phyloP scores from a whole-genome alignment of 208 protist genomes.

The Wallacemonas sp. region DNA sequence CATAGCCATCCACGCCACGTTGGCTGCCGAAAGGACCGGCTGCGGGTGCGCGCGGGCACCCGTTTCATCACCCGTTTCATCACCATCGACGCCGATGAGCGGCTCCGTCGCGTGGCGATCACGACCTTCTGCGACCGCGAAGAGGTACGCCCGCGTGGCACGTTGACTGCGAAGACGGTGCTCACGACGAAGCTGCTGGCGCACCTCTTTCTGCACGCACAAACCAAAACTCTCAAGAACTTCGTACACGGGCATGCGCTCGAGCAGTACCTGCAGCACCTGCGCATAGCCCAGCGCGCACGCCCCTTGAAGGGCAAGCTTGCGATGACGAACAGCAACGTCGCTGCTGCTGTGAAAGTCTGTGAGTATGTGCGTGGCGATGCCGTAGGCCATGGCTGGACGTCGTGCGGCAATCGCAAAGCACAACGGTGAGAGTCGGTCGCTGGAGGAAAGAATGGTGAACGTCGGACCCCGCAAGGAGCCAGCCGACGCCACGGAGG shows the following conservation, averaged over 20 bases:
- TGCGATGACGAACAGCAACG: slow-evolving; percentile 34
- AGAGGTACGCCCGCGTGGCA: neutral
- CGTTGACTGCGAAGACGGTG: slow-evolving; percentile 9
- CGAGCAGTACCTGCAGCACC: slow-evolving; percentile 66
- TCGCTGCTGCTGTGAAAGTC: slow-evolving; percentile 37
- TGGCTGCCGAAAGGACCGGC: no score
- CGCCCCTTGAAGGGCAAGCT: slow-evolving; percentile 54
- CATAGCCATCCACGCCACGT: neutral
- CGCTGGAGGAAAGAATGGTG: slow-evolving; percentile 25
- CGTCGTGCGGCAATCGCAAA: slow-evolving; percentile 52
- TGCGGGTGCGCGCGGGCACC: no score
- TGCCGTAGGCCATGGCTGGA: slow-evolving; percentile 57
- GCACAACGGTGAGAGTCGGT: slow-evolving; percentile 58
- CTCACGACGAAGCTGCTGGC: slow-evolving; percentile 5
- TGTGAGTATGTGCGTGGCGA: slow-evolving; percentile 61
- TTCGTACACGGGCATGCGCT: slow-evolving; percentile 67
- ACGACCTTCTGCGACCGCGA: neutral
- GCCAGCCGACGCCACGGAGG: slow-evolving; percentile 16
- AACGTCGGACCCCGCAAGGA: slow-evolving; percentile 19
- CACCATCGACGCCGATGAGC: no score
- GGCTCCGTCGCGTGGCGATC: no score
- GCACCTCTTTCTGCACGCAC: slow-evolving; percentile 30
- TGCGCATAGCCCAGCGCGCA: slow-evolving; percentile 70
- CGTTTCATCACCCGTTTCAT: no score
- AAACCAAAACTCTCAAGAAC: slow-evolving; percentile 61